A percentile compares a stretch with the other conserved stretches of the same genome.
Conservation (phyloP, 2,329 filamentous ascomycete genomes). For the Atkinsonella texensis region DNA sequence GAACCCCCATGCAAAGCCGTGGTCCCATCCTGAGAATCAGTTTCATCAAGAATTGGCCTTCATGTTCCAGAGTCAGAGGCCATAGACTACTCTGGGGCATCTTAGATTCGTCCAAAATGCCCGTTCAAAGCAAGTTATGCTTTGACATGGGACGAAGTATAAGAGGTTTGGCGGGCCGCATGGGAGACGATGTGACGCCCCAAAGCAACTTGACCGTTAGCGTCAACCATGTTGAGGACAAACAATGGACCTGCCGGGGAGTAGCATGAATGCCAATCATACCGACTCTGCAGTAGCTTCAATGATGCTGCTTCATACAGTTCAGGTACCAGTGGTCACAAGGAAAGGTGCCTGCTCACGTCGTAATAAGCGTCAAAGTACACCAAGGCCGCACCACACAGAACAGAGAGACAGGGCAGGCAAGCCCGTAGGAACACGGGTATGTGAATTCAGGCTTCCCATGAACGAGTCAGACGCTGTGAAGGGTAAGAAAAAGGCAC, state of each 20-base stretch:
- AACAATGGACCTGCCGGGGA: conserved; percentile 3
- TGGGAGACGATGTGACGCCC: neutral
- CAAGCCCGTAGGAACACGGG: too few relatives aligned
- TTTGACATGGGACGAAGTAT: conserved; percentile 5
- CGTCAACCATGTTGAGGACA: conserved; percentile 1
- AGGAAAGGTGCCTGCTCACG: neutral
- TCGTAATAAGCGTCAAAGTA: too few relatives aligned
- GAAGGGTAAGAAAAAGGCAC: neutral
- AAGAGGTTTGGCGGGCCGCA: conserved; percentile 2
- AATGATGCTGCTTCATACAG: neutral
- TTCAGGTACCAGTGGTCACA: neutral
- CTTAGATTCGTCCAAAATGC: neutral
- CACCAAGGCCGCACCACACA: neutral
- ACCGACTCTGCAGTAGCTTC: neutral
- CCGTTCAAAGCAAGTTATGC: neutral
- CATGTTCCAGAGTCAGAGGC: neutral
- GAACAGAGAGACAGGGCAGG: neutral
- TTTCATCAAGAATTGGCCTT: neutral
- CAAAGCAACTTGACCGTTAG: neutral
- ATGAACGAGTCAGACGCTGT: too few relatives aligned
- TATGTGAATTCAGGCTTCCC: too few relatives aligned
- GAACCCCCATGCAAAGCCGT: neutral
- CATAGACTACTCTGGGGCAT: neutral
- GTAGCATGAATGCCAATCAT: conserved; percentile 5
- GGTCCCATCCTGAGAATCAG: neutral